Conservation (phyloP, 139 green algal species). For the Chlorella vulgaris region DNA sequence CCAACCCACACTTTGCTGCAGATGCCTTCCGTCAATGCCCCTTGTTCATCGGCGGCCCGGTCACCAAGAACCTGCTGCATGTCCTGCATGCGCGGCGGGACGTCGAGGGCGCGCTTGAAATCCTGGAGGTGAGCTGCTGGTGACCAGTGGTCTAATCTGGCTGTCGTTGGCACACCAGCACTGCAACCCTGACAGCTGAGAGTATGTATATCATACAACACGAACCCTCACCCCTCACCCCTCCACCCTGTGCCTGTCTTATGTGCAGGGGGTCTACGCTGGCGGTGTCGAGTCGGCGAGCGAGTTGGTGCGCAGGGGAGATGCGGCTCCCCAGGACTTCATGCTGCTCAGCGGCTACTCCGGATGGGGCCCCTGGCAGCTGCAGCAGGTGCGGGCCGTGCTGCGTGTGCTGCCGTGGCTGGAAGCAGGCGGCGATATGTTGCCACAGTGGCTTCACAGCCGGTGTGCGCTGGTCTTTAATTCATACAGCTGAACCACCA, state of each 20-base stretch:
- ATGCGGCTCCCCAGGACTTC: constrained; percentile 40
- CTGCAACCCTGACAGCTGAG: no score
- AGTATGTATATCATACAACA: no score
- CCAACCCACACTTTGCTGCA: neutral
- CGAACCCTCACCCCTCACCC: neutral
- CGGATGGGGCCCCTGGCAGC: constrained; percentile 44
- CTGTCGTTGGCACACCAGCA: no score
- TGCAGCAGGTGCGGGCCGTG: constrained; percentile 14
- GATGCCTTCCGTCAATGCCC: constrained; percentile 36
- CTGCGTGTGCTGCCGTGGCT: no score
- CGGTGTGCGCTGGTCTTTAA: no score
- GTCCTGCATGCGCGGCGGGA: constrained; percentile 40
- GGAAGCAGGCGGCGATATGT: no score
- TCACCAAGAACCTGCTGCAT: constrained; percentile 45
- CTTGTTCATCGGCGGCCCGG: constrained; percentile 46
- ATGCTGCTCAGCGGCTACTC: constrained; percentile 46
- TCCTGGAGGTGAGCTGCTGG: constrained; percentile 36
- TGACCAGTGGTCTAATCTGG: no score
- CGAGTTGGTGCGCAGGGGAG: constrained; percentile 33
- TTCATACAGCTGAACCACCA: no score
- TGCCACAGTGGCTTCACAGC: no score
- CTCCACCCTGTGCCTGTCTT: no score
- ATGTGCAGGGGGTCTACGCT: constrained; percentile 46
- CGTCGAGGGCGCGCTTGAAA: constrained; percentile 37
- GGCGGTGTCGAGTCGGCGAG: constrained; percentile 45